Percentiles rank a stretch among this genome's conserved stretches.
These are phyloP conservation scores for Xylaria arbuscula DNA, from an alignment of 2,329 filamentous ascomycete genomes.

Conservation along the genomic window DNA sequence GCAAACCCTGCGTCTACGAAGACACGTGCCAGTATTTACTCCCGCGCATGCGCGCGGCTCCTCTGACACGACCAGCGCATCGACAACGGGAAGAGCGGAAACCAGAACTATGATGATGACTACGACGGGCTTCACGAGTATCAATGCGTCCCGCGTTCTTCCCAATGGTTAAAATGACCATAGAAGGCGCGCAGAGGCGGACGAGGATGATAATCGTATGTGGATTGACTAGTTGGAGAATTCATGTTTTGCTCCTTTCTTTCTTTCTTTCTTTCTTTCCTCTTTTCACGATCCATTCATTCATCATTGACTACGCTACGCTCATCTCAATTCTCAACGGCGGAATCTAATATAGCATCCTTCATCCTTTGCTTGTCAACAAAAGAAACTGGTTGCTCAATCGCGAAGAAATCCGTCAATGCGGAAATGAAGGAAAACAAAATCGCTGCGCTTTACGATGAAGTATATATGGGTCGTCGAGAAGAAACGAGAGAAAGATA, in stretches of 20 bases:
- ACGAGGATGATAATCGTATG: conserved; percentile 18
- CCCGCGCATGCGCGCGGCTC: conserved; percentile 18
- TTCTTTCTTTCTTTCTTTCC: not conserved
- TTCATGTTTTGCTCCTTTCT: not conserved
- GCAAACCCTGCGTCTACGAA: conserved; percentile 14
- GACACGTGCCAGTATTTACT: not conserved
- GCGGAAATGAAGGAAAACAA: not conserved
- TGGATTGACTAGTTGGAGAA: conserved; percentile 14
- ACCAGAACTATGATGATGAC: not conserved
- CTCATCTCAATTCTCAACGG: no score
- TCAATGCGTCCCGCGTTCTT: not conserved
- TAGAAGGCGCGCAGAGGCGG: not conserved
- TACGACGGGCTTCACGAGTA: conserved; percentile 10
- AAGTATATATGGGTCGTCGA: not conserved
- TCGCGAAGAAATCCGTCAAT: not conserved
- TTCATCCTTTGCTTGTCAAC: not conserved
- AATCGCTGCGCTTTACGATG: conserved; percentile 12
- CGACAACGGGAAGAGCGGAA: conserved; percentile 6
- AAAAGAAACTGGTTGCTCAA: no score
- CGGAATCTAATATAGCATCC: not conserved
- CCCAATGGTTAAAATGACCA: not conserved
- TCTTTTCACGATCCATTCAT: not conserved
- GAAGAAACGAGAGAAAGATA: not conserved
- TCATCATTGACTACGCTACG: not conserved
- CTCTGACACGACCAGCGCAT: conserved; percentile 17